Base-by-base conservation (phyloP, 2,329 filamentous ascomycete genomes). In the Ploettnerulaceae sp. region DNA sequence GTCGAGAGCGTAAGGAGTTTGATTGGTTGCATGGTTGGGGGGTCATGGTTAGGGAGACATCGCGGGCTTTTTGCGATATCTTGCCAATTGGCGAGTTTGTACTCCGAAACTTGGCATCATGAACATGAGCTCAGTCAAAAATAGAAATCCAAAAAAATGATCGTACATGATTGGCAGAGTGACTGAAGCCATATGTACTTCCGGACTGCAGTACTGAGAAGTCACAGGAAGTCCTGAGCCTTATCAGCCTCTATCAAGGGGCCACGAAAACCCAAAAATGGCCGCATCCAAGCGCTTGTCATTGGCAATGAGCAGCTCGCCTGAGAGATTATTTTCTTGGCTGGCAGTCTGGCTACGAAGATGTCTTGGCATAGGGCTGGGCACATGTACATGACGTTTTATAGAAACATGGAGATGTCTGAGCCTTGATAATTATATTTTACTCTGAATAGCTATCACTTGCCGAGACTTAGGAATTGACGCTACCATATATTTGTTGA, bases 1-100 rank as follows among this genome's bases (percentile, higher is more conserved):
- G 89, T 93, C 88, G 72, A 82, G 89, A 73, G 87, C 85, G 75
- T 90, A 88, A 63, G 66, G 63, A 53, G 47, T 54, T 58, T 57
- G 55, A 54, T 55, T 52, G 52, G 45, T 52, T 57, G 47, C 44
- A 46, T 41, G 45, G 36, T 32, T 38, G 47, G 56, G 57, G 42
- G 47, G 51, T 56, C 57, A 59, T 57, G 57, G 56, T 55, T 51
- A 41, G 54, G 56, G 54, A 53, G 54, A 56, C 48, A 57, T 61
- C 60, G 55, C 55, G 57, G 58, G 59, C 50, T 62, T n/a, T 61
- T 44, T 61, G 54, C 57, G 51, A 52, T 52, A 44, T 53, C 57
- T 61, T 60, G 58, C 55, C 54, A 46, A 38, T 58, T 55, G 57
- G 54, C 60, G 59, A 53, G 55, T 51, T n/a, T 59, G 59, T 61